phyloP scores from a whole-genome alignment of 2,329 filamentous ascomycete genomes.

The Emergomyces orientalis region DNA sequence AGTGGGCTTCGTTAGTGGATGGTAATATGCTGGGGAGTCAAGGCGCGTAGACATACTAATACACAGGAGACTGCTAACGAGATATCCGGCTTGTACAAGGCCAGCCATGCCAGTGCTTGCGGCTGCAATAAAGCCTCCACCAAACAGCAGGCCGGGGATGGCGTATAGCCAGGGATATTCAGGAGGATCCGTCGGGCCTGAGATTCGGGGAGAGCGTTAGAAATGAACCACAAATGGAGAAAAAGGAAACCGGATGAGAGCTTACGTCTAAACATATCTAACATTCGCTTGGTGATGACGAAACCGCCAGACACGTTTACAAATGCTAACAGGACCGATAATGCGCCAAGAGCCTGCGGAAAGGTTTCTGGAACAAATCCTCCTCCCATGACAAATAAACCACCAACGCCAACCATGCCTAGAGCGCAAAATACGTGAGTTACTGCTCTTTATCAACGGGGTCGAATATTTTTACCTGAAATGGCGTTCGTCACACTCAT shows the following conservation, averaged over 20 bases:
- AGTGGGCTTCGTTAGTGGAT: constrained; percentile 3
- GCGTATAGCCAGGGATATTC: constrained; percentile 86
- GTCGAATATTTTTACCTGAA: constrained; percentile 47
- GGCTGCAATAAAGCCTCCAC: constrained; percentile 70
- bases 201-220: background rate
- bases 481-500: constrained; percentile 95
- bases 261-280: constrained; percentile 77
- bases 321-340: constrained; percentile 74
- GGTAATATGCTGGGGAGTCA: background rate
- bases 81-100: constrained; percentile 76
- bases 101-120: constrained; percentile 74
- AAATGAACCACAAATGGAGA: background rate
- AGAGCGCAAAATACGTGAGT: background rate
- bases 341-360: constrained; percentile 66
- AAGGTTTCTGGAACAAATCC: constrained; percentile 68
- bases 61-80: constrained; percentile 74
- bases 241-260: constrained; percentile 8
- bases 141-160: constrained; percentile 65
- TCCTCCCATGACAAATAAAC: constrained; percentile 80
- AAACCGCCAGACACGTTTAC: constrained; percentile 85
- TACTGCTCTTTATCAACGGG: background rate
- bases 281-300: constrained; percentile 85
- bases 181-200: constrained; percentile 68
- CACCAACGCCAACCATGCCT: constrained; percentile 79
- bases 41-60: constrained; percentile 45